phyloP scores from a whole-genome alignment of 73 alveolate genomes.

The Diophrys appendiculata region DNA sequence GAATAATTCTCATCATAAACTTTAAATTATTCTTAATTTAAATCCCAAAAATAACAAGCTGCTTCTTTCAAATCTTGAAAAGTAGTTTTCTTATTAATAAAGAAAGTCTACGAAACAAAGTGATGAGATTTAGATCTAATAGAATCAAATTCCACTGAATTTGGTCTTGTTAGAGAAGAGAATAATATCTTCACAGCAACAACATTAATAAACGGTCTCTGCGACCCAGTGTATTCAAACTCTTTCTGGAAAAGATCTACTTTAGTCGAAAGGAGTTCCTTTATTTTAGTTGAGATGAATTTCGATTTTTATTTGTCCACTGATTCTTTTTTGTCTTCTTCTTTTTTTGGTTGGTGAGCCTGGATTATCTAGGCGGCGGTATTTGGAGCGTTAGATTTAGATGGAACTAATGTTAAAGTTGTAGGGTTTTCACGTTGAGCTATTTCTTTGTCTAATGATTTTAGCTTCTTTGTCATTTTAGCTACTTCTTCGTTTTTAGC shows the following conservation, averaged over 20 bases:
- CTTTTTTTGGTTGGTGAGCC: no score
- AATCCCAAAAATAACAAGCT: slow-evolving; percentile 55
- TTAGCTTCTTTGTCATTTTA: not conserved
- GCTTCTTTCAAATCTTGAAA: slow-evolving; percentile 37
- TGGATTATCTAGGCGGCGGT: no score
- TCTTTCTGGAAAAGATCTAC: not conserved
- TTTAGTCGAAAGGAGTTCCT: not conserved
- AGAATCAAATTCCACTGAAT: no score
- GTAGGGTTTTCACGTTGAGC: no score
- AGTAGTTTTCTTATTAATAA: slow-evolving; percentile 29
- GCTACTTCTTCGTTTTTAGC: slow-evolving; percentile 1
- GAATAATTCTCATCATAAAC: slow-evolving; percentile 6
- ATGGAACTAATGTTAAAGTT: no score
- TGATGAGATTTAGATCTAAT: not conserved
- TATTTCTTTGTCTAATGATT: not conserved
- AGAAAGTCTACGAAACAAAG: slow-evolving; percentile 16
- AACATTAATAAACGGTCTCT: not conserved
- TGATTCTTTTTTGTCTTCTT: not conserved
- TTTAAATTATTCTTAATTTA: not conserved
- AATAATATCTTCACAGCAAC: not conserved
- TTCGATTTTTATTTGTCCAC: not conserved
- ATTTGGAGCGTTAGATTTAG: no score
- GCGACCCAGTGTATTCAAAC: not conserved
- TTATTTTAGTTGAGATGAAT: not conserved
- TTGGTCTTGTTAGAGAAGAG: not conserved